These are phyloP conservation scores for Zasmidium citrigriseum DNA, from an alignment of 2,329 filamentous ascomycete genomes.

Conservation along the genomic window DNA sequence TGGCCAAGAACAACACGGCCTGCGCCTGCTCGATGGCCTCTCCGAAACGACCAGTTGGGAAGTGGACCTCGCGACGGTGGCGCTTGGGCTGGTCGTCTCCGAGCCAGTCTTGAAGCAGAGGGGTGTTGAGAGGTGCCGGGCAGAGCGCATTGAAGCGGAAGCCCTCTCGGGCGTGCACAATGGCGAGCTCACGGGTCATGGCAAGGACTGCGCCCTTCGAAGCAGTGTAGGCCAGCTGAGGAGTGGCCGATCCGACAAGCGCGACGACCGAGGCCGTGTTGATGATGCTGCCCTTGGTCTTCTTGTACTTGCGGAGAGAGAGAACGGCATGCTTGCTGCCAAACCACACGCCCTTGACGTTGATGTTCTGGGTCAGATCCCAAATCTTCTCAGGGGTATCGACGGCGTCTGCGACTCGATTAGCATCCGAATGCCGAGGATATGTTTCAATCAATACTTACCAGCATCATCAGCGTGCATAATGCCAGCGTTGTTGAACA, in stretches of 20 bases:
- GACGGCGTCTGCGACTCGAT: constrained; percentile 56
- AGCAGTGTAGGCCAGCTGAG: constrained; percentile 89
- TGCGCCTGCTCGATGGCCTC: constrained; percentile 94
- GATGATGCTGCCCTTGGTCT: constrained; percentile 80
- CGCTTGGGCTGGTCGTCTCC: constrained; percentile 84
- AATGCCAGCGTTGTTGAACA: constrained; percentile 98
- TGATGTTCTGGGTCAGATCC: constrained; percentile 91
- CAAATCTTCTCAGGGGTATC: constrained; percentile 87
- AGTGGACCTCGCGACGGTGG: constrained; percentile 80
- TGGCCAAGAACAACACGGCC: constrained; percentile 82
- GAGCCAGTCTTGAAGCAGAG: constrained; percentile 88
- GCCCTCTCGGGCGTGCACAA: constrained; percentile 86
- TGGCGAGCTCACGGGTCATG: constrained; percentile 84
- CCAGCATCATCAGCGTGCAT: constrained; percentile 74
- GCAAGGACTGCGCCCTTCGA: constrained; percentile 92
- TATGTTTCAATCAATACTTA: constrained; percentile 21
- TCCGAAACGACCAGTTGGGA: constrained; percentile 83
- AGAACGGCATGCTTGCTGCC: constrained; percentile 90
- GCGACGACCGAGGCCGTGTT: constrained; percentile 91
- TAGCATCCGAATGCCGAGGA: too few relatives aligned
- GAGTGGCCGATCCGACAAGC: constrained; percentile 81
- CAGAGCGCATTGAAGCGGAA: constrained; percentile 90
- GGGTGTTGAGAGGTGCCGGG: constrained; percentile 89
- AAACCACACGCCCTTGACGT: constrained; percentile 98
- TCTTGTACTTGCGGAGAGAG: constrained; percentile 75